A percentile compares a stretch with the other conserved stretches of the same genome.
Evolutionary conservation across 768 basidiomycete genomes (phyloP).

Genomic region (Pisolithus microcarpus): DNA sequence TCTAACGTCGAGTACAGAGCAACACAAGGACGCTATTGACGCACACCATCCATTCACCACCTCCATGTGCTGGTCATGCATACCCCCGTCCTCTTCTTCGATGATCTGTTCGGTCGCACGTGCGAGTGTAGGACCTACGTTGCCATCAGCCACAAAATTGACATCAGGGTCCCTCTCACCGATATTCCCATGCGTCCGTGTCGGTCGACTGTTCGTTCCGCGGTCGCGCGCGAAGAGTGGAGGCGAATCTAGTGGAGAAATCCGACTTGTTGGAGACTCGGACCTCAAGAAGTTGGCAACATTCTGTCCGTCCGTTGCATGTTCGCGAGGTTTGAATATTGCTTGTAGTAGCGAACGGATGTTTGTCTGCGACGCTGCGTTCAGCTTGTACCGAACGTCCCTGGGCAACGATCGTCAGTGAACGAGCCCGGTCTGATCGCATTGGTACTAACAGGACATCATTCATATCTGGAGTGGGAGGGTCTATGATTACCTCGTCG

Average conservation of each 20-base stretch:
- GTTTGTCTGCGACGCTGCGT: slow-evolving; percentile 17
- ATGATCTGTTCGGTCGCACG: slow-evolving; percentile 18
- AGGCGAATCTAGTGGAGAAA: slow-evolving; percentile 28
- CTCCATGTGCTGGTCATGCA: slow-evolving; percentile 45
- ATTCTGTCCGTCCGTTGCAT: slow-evolving; percentile 11
- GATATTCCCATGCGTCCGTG: not conserved
- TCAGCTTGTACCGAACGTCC: slow-evolving; percentile 26
- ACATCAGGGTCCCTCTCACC: slow-evolving; percentile 4
- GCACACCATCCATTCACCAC: slow-evolving; percentile 62
- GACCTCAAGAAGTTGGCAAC: slow-evolving; percentile 28
- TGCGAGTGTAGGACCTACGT: slow-evolving; percentile 20
- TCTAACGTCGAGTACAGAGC: not conserved
- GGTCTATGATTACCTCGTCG: slow-evolving; percentile 28
- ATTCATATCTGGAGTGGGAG: slow-evolving; percentile 23
- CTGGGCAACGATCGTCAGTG: slow-evolving; percentile 15
- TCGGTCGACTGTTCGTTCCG: slow-evolving; percentile 2
- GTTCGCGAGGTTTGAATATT: slow-evolving; percentile 13
- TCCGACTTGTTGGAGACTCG: slow-evolving; percentile 21
- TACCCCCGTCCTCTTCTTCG: slow-evolving; percentile 37
- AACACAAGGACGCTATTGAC: slow-evolving; percentile 30
- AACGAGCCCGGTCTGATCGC: not conserved
- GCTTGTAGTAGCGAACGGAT: slow-evolving; percentile 24
- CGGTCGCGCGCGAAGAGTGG: slow-evolving; percentile 39
- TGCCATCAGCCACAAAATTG: slow-evolving; percentile 13
- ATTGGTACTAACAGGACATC: slow-evolving; percentile 34